Base-by-base conservation (phyloP, 768 basidiomycete genomes). In the Kwoniella europaea region DNA sequence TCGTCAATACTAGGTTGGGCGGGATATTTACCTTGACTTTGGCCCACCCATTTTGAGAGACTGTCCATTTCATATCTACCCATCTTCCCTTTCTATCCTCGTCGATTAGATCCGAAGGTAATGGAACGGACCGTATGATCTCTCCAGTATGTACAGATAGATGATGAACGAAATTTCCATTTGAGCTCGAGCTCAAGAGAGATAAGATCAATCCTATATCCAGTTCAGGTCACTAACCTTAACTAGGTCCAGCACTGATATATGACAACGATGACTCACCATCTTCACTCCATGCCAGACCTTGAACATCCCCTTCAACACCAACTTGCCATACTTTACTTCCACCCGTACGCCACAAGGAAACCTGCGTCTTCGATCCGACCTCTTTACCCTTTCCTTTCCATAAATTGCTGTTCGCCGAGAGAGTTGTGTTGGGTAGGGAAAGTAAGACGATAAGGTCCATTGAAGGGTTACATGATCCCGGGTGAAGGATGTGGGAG, bases 381-480 rank as follows among this genome's bases (percentile, higher is more conserved):
- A 44, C 41, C 9, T 68, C 68, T 63, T 69, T 73, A 1, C 61
- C 68, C 61, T 69, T 70, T 4, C 68, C 68, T 65, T 69, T 69
- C 27, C 62, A 22, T 29, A 15, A 10, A 27, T 22, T 63, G 16
- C 18, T 29, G 46, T 12, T 24, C 6, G 29, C 13, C 4, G 46
- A 18, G 12, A 56, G 29, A 35, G 35, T 4, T 10, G 69, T 10
- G 12, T 56, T 63, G 7, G 42, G 58, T n/a, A 63, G 35, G 3
- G 64, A 54, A 22, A 79, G 66, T 2, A 77, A 65, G 44, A 71
- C 76, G 18, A 79, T 69, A 9, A 80, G 75, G 68, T 80, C 79
- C 79, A 80, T 80, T 4, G 68, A 65, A 0, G 79, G 76, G 24
- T 80, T 80, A 65, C 79, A 80, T 71, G 79, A 68, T 65, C 50